phyloP scores from a whole-genome alignment of 371 early-diverging fungal genomes.

The Syncephalastrum monosporum region DNA sequence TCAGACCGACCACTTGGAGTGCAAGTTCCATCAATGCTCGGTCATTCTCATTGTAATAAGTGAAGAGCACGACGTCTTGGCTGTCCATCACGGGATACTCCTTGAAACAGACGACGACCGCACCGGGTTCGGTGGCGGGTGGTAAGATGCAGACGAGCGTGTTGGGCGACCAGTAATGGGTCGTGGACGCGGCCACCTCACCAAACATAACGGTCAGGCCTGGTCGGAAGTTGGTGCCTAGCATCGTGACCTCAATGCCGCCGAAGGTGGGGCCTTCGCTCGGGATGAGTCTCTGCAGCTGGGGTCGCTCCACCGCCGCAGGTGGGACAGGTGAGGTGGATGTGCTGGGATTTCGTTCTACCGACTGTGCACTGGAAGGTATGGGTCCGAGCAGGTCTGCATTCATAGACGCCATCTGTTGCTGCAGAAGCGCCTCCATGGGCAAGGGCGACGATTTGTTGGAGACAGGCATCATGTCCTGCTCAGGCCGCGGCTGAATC shows the following conservation, averaged over 20 bases:
- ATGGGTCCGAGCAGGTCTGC: neutral
- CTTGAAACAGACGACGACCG: constrained; percentile 77
- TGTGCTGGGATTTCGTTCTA: neutral
- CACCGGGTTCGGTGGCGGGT: constrained; percentile 70
- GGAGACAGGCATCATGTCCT: constrained; percentile 2
- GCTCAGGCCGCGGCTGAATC: constrained; percentile 18
- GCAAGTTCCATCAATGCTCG: constrained; percentile 86
- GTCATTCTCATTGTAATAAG: constrained; percentile 73
- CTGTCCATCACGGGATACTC: constrained; percentile 50
- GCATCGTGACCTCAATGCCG: constrained; percentile 81
- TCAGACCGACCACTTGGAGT: constrained; percentile 82
- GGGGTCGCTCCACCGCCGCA: constrained; percentile 29
- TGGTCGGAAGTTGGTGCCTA: constrained; percentile 75
- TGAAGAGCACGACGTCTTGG: constrained; percentile 58
- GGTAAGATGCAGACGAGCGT: constrained; percentile 85
- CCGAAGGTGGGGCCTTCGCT: constrained; percentile 81
- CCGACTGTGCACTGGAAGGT: neutral
- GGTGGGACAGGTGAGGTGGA: constrained; percentile 28
- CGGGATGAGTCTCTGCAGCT: constrained; percentile 65
- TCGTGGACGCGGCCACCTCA: constrained; percentile 51
- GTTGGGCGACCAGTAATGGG: constrained; percentile 72
- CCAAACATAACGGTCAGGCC: constrained; percentile 67
- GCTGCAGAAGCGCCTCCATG: neutral
- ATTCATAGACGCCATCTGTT: neutral
- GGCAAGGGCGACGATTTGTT: constrained; percentile 1